These are phyloP conservation scores for Metschnikowia cubensis DNA, from an alignment of 805 yeast species.

Conservation along the genomic window DNA sequence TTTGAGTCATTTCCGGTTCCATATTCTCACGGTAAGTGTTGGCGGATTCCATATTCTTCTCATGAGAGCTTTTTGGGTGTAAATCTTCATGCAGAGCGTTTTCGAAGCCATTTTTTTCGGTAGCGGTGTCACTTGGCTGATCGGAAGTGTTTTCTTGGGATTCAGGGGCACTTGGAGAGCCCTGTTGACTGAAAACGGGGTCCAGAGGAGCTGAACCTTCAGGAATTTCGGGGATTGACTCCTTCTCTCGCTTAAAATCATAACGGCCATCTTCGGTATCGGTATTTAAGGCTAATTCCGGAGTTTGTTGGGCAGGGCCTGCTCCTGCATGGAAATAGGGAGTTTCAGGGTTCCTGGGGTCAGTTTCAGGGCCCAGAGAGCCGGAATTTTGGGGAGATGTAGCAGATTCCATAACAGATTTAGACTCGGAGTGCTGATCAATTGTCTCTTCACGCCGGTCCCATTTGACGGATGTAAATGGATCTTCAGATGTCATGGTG, in stretches of 20 bases:
- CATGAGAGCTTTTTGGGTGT: no score
- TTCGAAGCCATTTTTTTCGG: no score
- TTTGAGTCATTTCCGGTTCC: no score
- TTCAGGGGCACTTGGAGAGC: background rate
- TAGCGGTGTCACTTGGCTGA: no score
- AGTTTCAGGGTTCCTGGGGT: background rate
- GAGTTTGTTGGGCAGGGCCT: background rate
- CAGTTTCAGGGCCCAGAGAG: background rate
- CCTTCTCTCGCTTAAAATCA: background rate
- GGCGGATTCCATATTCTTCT: no score
- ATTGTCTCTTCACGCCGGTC: constrained; percentile 41
- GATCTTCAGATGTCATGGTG: constrained; percentile 34
- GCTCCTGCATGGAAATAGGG: background rate
- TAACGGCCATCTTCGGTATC: background rate
- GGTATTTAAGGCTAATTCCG: background rate
- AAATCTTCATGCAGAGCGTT: no score
- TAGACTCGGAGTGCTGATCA: background rate
- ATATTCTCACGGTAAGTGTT: no score
- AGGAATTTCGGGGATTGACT: background rate
- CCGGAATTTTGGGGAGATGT: background rate
- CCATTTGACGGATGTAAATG: constrained; percentile 57
- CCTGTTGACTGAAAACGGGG: background rate
- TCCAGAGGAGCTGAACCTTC: background rate
- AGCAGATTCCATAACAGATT: background rate
- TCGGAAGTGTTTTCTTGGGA: background rate